Evolutionary conservation across 2,329 filamentous ascomycete genomes (phyloP).

Genomic region (Scedosporium boydii): DNA sequence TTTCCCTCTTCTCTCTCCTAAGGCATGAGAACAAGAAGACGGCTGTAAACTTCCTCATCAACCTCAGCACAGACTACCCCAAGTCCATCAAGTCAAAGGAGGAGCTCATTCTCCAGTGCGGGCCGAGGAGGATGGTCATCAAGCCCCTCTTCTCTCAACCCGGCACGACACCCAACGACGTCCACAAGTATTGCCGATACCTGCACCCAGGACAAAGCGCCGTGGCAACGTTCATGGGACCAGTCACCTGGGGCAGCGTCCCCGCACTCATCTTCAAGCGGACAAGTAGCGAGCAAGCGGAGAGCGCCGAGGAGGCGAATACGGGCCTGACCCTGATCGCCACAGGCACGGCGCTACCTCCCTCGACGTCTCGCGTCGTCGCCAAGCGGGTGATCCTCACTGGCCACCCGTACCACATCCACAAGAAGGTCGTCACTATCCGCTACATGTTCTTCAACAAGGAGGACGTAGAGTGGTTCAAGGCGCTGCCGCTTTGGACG

Average conservation of each 20-base stretch:
- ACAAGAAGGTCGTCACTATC: constrained; percentile 94
- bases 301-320: constrained; percentile 31
- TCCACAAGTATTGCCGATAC: constrained; percentile 93
- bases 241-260: constrained; percentile 86
- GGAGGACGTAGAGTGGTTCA: constrained; percentile 95
- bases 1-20: constrained; percentile 76
- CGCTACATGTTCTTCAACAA: constrained; percentile 99
- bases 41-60: constrained; percentile 81
- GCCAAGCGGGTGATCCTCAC: constrained; percentile 92
- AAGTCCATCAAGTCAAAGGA: constrained; percentile 83
- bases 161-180: constrained; percentile 90
- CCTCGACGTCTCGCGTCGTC: constrained; percentile 67
- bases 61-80: constrained; percentile 67
- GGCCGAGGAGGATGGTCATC: constrained; percentile 75
- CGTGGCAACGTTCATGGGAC: constrained; percentile 82
- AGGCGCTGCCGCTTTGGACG: constrained; percentile 91
- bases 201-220: constrained; percentile 84
- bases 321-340: constrained; percentile 62
- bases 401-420: constrained; percentile 96
- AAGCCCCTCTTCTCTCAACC: constrained; percentile 83
- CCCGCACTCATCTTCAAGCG: constrained; percentile 82
- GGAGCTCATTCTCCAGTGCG: constrained; percentile 84
- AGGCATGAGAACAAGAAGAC: constrained; percentile 93
- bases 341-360: constrained; percentile 78
- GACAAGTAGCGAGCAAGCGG: constrained; percentile 30